Percentiles rank a stretch among this genome's conserved stretches.
phyloP scores from a whole-genome alignment of 106 monocot species.

The Allium sativum region DNA sequence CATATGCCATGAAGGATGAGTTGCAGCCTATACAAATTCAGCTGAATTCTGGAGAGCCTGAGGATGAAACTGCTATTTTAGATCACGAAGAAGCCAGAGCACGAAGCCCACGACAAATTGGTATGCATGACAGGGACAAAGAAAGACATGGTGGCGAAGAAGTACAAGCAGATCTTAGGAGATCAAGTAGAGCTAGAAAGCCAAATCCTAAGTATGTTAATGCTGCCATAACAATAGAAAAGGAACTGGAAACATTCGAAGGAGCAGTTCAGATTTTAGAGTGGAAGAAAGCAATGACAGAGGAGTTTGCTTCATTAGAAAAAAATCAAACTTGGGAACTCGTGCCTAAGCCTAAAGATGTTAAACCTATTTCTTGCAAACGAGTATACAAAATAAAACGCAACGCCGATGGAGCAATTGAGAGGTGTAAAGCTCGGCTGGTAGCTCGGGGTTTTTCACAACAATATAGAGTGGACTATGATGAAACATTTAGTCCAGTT shows the following conservation, averaged over 20 bases:
- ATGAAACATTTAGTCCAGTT: background rate
- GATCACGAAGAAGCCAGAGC: background rate
- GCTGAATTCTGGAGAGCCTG: background rate
- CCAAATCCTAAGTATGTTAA: background rate
- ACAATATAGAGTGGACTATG: background rate
- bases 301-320: constrained; percentile 8
- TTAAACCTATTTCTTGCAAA: constrained; percentile 5
- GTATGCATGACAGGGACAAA: background rate
- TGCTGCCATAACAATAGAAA: background rate
- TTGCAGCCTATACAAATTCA: too few species aligned
- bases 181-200: background rate
- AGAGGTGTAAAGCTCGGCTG: background rate
- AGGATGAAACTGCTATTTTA: background rate
- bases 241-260: background rate
- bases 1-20: too few species aligned
- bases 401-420: background rate
- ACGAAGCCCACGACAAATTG: background rate
- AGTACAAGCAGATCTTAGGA: background rate
- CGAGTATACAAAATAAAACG: background rate
- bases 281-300: constrained; percentile 12
- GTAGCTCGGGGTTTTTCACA: background rate
- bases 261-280: background rate
- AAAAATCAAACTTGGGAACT: constrained; percentile 11
- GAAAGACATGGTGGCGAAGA: background rate
- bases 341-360: constrained; percentile 2